Evolutionary conservation across 2,329 filamentous ascomycete genomes (phyloP).

Genomic region (Colletotrichum salicis): DNA sequence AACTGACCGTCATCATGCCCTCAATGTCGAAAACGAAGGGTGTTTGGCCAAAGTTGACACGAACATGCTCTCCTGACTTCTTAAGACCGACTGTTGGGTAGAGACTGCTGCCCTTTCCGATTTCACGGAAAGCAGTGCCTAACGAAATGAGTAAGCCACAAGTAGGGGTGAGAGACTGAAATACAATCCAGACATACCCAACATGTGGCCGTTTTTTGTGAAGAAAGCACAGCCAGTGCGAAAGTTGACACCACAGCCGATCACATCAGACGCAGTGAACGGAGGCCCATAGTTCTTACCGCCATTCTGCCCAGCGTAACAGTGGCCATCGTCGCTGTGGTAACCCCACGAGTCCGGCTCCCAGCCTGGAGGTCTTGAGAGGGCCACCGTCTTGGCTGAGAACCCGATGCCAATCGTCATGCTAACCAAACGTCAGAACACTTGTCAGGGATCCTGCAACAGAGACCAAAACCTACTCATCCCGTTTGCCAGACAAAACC

Average conservation of each 20-base stretch:
- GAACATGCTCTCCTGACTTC: constrained; percentile 69
- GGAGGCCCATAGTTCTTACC: constrained; percentile 68
- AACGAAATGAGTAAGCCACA: neutral
- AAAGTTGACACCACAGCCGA: constrained; percentile 76
- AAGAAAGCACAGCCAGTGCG: constrained; percentile 73
- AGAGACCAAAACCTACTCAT: constrained; percentile 59
- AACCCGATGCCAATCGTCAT: constrained; percentile 73
- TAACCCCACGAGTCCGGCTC: constrained; percentile 76
- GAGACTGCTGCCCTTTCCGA: constrained; percentile 62
- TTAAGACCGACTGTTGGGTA: constrained; percentile 76
- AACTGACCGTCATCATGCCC: constrained; percentile 77
- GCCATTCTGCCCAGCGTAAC: constrained; percentile 65
- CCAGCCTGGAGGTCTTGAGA: constrained; percentile 72
- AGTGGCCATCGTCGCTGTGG: constrained; percentile 74
- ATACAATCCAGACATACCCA: constrained; percentile 56
- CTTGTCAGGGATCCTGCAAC: neutral
- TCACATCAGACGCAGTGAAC: constrained; percentile 66
- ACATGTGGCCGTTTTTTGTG: constrained; percentile 70
- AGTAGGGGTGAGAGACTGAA: neutral
- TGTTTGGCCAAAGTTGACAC: constrained; percentile 75
- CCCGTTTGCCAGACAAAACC: constrained; percentile 60
- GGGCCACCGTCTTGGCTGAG: constrained; percentile 61
- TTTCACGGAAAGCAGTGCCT: constrained; percentile 73
- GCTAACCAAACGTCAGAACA: constrained; percentile 45
- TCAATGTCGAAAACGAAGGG: constrained; percentile 95